Base-by-base conservation (phyloP, 371 early-diverging fungal species). In the Rhizomucor pusillus region DNA sequence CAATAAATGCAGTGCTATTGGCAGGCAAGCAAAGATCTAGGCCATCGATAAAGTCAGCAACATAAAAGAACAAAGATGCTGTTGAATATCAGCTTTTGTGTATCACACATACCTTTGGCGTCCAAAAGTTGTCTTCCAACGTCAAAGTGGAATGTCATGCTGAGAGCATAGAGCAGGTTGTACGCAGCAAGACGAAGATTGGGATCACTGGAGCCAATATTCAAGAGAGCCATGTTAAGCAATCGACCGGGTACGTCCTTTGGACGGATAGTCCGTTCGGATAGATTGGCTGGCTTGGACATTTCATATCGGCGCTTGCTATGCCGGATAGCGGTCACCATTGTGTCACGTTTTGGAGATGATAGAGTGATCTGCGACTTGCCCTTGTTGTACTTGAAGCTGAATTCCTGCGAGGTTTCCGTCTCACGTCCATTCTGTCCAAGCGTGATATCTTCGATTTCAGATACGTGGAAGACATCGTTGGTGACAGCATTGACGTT, bases 181-280 rank as follows among this genome's bases (percentile, higher is more conserved):
- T 95, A 97, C 0, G 93, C 89, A 33, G 94, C 88, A 36, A 90
- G 68, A 14, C 96, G 75, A 25, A 97, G 67, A 36, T 78, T 82
- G 4, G 92, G 81, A 59, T 94, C 93, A 14, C 86, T 86, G 43
- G 90, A 89, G 0, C 91, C 92, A 36, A 92, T 77, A 60, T 94
- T 94, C 29, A 93, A 71, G 52, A 97, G 63, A 10, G 95, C 92
- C 85, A 95, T 93, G 57, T 94, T 95, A 19, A 97, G 78, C 36
- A 97, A 60, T 34, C 92, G 88, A 13, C 95, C 97, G 0, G 95
- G 93, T 1, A 94, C 93, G 75, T 95, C 95, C n/a, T 84, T 81
- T 3, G 95, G 94, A 33, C 90, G 79, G 52, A 96, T 87, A 5
- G 75, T 81, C 46, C 92, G 80, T 48, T 90, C 86, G 0, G 80